phyloP scores from a whole-genome alignment of 208 protist species.

The Hexamita inflata region DNA sequence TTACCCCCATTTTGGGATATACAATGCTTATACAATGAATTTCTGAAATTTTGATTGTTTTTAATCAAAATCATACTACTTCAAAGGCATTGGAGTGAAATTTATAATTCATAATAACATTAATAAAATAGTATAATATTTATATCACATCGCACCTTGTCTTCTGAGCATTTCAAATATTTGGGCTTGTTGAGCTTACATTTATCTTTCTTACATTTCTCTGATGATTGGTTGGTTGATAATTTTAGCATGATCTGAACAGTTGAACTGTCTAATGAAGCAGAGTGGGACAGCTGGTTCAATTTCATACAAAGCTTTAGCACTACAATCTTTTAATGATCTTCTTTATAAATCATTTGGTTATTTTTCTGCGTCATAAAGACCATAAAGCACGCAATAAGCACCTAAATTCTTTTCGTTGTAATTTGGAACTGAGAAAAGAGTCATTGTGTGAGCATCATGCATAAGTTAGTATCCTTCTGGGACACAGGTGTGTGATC shows the following conservation, averaged over 20 bases:
- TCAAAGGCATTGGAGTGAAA: no score
- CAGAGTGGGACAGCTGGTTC: not conserved
- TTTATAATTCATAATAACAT: no score
- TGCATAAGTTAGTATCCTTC: slow-evolving; percentile 3
- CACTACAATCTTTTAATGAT: not conserved
- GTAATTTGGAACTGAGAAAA: slow-evolving; percentile 32
- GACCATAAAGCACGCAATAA: slow-evolving; percentile 17
- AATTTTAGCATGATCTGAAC: not conserved
- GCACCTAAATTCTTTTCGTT: slow-evolving; percentile 6
- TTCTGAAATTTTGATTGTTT: no score
- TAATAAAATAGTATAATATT: no score
- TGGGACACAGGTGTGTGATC: slow-evolving; percentile 24
- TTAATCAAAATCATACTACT: no score
- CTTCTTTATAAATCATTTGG: not conserved
- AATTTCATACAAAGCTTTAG: not conserved
- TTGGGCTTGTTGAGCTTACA: no score
- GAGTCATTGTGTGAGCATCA: not conserved
- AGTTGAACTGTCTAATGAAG: slow-evolving; percentile 15
- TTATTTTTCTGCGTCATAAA: slow-evolving; percentile 16
- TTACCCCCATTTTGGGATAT: no score
- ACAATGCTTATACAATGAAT: no score
- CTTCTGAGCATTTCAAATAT: no score
- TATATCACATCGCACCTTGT: no score
- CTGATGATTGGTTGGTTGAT: slow-evolving; percentile 7
- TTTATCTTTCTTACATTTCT: no score